Evolutionary conservation across 2,329 filamentous ascomycete genomes (phyloP), one percentile per base, ranked within the genome.

Genomic region (Diaporthe sp.): DNA sequence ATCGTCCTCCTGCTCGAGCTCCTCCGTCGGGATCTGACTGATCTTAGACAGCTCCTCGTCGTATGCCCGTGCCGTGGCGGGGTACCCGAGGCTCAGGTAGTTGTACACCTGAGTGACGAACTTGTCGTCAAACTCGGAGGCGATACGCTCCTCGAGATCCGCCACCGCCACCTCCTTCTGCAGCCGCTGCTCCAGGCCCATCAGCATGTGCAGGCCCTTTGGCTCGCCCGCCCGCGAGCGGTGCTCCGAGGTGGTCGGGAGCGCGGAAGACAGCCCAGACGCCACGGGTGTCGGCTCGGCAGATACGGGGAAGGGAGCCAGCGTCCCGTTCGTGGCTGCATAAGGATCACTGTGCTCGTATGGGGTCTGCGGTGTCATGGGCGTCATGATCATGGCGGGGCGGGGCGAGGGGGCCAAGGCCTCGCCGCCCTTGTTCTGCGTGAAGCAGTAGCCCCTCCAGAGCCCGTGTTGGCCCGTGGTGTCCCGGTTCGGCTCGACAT

Each of bases 31-130:
- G 9, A 98, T 92, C 13, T 90, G 88, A 44, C 93, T 94, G 74
- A 98, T 97, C 82, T 94, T 95, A 79, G 92, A 91, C 28, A 98
- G 88, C 86, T 98, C 96, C 15, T 92, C 90, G 81, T 98, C 96
- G 81, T 94, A 98, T 51, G 91, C 90, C 31, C 93, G 91, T 15
- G 96, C 96, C 80, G 95, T 92, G 47, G 94, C 93, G 4, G 96
- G 96, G 83, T 98, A 98, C 7, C 96, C 96, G 7, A 98, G 89
- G 0, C 95, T 98, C 22, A 98, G 89, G 84, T 98, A 98, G 84
- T 98, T 98, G 88, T 97, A 98, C 10, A 98, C 96, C 84, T 98
- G 96, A 0, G 96, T 98, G 74, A 98, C 92, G 82, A 98, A 98
- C 4, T 88, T 88, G 82, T 98, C 95, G 76, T 93, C 88, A 80